phyloP scores from a whole-genome alignment of 352 stramenopile species.

The Phytophthora multivora region DNA sequence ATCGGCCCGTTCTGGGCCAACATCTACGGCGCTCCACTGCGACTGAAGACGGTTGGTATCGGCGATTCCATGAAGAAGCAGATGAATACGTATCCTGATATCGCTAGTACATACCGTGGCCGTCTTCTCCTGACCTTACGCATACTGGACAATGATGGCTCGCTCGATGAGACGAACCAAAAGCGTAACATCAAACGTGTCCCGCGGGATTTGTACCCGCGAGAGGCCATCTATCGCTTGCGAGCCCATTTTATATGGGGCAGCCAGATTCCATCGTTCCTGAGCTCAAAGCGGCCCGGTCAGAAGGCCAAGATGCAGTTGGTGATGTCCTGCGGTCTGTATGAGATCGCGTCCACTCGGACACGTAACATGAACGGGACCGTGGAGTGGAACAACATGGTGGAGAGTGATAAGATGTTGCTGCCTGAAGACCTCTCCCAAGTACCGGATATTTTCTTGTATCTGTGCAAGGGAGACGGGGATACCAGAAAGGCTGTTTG shows the following conservation, averaged over 20 bases:
- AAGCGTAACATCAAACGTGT: constrained; percentile 84
- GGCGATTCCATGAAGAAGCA: constrained; percentile 72
- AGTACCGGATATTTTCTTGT: constrained; percentile 90
- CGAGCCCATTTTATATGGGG: constrained; percentile 78
- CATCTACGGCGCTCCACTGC: constrained; percentile 76
- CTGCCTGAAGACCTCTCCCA: constrained; percentile 72
- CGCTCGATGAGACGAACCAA: constrained; percentile 84
- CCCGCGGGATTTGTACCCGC: constrained; percentile 61
- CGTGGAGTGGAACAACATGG: constrained; percentile 85
- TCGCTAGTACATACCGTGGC: constrained; percentile 84
- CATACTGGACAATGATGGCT: constrained; percentile 70
- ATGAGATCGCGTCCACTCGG: constrained; percentile 63
- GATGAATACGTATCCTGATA: constrained; percentile 88
- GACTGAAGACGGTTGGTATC: constrained; percentile 59
- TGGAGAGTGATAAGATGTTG: constrained; percentile 78
- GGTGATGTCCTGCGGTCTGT: constrained; percentile 65
- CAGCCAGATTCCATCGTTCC: constrained; percentile 75
- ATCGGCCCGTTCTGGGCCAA: constrained; percentile 76
- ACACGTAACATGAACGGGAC: constrained; percentile 77
- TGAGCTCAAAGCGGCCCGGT: constrained; percentile 69
- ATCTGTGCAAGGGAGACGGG: constrained; percentile 76
- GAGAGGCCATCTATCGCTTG: constrained; percentile 68
- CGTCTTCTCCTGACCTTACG: constrained; percentile 78
- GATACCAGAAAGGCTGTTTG: constrained; percentile 69
- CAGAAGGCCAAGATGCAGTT: constrained; percentile 84